Base-by-base conservation (phyloP, 805 yeast genomes). In the Yarrowia sp. region DNA sequence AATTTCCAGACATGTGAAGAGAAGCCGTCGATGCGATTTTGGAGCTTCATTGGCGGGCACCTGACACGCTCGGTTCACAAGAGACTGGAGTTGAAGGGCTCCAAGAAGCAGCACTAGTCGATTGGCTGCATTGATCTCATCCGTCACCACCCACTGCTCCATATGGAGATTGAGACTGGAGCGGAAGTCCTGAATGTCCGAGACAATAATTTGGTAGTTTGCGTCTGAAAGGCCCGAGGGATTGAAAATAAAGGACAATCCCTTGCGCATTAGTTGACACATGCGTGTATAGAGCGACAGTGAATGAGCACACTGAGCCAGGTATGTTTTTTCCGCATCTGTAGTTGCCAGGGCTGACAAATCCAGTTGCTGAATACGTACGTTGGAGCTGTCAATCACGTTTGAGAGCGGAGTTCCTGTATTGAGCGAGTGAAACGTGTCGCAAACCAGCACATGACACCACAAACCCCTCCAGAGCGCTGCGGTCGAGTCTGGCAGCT, bases 121-220 rank as follows among this genome's bases (percentile, higher is more conserved):
- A 14, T 51, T 51, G 22, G 58, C 58, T 14, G 58, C 40, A 12
- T 51, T 51, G 21, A 51, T 51, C 19, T 51, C 58, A 32, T 51
- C 58, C 9, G 58, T 51, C 7, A 51, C 58, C 16, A 51, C 58
- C 58, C 58, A 51, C 19, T 51, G 58, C 7, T 51, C 58, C 58
- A 51, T 51, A 22, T 51, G 58, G 16, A 51, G 41, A 24, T 35
- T 51, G 32, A 51, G 58, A 19, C 21, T n/a, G 8, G 58, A 22
- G 30, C 58, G 58, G 12, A 51, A 51, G 41, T 51, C 41, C 16
- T 22, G 32, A 22, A 51, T 51, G 35, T 51, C 58, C 16, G 58
- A 16, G 21, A 51, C 22, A 16, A 51, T 33, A 30, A 51, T n/a
- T 1, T n/a, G 9, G 21, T 51, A 51, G 21, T 51, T 35, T 8